Base-by-base conservation (phyloP, 129 eudicot species). In the Kitagawia praeruptora region DNA sequence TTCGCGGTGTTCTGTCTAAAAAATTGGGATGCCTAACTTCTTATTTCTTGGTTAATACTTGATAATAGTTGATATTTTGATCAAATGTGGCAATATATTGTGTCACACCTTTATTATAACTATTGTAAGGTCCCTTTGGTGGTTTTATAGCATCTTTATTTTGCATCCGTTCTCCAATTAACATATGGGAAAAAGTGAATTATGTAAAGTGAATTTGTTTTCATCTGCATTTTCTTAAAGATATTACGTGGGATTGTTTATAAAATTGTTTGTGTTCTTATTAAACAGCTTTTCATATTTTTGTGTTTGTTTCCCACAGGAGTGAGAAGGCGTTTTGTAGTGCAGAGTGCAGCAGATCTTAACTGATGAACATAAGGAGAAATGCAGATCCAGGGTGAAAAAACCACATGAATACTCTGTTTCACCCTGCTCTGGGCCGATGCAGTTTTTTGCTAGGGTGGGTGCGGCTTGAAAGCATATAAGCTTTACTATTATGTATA, bases 311-410 rank as follows among this genome's bases (percentile, higher is more conserved):
- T 11, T 49, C 19, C 61, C 83, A 76, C 89, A 89, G 97, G 54
- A 94, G 97, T 40, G 97, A 91, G 80, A 89, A 87, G 78, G 97
- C 92, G 13, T 91, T 91, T 82, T 91, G 97, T 82, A 89, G 97
- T n/a, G 90, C 85, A 73, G 91, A 91, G 75, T 91, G 97, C 71
- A 84, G 77, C 94, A 89, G 56, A 91, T 91, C 16, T 78, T 80
- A 25, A n/a, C 79, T 19, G 92, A 89, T 74, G 94, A 91, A 80
- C 86, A 39, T 82, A 87, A 85, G 81, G 97, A 91, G 25, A 91
- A 86, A 82, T 27, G 85, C 41, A 83, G 85, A 45, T 85, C 90
- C 0, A 81, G 86, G 38, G 81, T 75, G 75, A 86, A 70, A 85
- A 89, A 89, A 71, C 80, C 83, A 42, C 75, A 75, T 1, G 85